Base-by-base conservation (phyloP, 1,139 yeast species). In the Lodderomyces metapsilosis region DNA sequence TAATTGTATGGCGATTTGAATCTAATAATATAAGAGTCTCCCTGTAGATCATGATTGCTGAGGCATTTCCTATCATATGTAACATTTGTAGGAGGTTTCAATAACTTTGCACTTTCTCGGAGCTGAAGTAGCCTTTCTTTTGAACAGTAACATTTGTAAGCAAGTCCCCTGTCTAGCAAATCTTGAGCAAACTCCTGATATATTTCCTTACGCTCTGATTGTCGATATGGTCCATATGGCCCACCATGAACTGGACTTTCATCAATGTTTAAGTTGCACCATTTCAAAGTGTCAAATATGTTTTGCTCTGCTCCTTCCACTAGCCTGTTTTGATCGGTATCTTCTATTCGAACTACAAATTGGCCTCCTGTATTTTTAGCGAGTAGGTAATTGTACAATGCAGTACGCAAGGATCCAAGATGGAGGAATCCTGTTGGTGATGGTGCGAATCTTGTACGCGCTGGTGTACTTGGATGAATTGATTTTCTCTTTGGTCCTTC, bases 361-460 rank as follows among this genome's bases (percentile, higher is more conserved):
- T 79, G 77, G 0, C 98, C 98, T 0, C 80, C 79, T 0, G 96
- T 88, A 44, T 78, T 76, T 51, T 72, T 80, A 0, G 98, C 98
- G 20, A 88, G 66, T 23, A 92, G 62, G 55, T 84, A 92, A 59
- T 92, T 94, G 64, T 88, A 94, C 22, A 92, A 62, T 0, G 98
- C 98, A 0, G 99, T 92, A 57, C 99, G 68, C 38, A 94, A 61
- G 0, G 98, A 89, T 0, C 99, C 99, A 43, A 94, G 61, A 59
- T 92, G 99, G 30, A 94, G 71, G 48, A 78, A 78, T 0, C 99
- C 99, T 0, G 99, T 92, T 1, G 99, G 99, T 2, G 98, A 91
- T 1, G 99, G 98, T 0, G 99, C 99, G 64, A 92, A 92, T 51
- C 99, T 68, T 1, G 98, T 88, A 48, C 96, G 64, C 0, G 84